Percentiles rank a stretch among this genome's conserved stretches.
Conservation (phyloP, 2,329 filamentous ascomycete species). For the Cladosporium phlei region DNA sequence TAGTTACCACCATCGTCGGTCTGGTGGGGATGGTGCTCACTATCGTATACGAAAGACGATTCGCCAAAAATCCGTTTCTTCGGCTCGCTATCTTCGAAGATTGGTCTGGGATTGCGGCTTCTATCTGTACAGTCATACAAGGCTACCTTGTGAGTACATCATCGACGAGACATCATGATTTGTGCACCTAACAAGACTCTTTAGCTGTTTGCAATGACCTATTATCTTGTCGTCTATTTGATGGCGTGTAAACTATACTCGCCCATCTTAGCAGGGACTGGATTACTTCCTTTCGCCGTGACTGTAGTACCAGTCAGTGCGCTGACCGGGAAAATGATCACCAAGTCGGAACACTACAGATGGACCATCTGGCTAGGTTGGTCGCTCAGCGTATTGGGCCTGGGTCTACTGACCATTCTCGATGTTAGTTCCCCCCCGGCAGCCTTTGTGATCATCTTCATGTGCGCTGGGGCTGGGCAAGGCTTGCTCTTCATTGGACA, state of each 20-base stretch:
- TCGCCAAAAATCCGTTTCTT: constrained; percentile 25
- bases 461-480: constrained; percentile 38
- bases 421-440: constrained; percentile 34
- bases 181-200: neutral
- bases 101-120: constrained; percentile 27
- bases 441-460: constrained; percentile 42
- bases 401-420: constrained; percentile 41
- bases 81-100: constrained; percentile 29
- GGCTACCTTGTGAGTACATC: constrained; percentile 22
- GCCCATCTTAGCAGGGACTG: constrained; percentile 36
- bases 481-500: constrained; percentile 41
- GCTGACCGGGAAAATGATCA: constrained; percentile 28
- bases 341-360: constrained; percentile 26
- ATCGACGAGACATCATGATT: neutral
- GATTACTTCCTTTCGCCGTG: constrained; percentile 37
- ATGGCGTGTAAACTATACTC: constrained; percentile 38
- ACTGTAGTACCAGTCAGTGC: constrained; percentile 22
- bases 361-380: constrained; percentile 26
- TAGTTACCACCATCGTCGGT: constrained; percentile 33
- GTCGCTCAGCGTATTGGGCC: constrained; percentile 35
- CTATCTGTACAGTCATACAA: constrained; percentile 29
- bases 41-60: constrained; percentile 22
- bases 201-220: constrained; percentile 30
- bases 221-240: constrained; percentile 41
- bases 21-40: constrained; percentile 28